Evolutionary conservation across 1,284 basidiomycete species (phyloP).

Genomic region (Violaceomyces palustris): DNA sequence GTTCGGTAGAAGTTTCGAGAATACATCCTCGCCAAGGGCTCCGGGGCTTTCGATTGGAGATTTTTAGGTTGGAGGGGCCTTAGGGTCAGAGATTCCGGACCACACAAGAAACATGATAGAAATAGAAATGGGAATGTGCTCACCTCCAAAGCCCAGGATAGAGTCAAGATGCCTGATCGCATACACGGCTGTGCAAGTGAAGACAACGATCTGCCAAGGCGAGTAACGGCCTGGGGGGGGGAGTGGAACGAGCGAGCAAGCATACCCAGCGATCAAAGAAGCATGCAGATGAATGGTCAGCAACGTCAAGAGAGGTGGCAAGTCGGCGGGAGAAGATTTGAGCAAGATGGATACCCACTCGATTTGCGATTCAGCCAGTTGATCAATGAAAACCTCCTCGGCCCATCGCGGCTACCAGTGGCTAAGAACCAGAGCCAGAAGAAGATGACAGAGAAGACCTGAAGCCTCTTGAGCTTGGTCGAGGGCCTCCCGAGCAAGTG

Average conservation of each 20-base stretch:
- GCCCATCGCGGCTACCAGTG: slow-evolving; percentile 29
- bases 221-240: slow-evolving; percentile 68
- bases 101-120: neutral
- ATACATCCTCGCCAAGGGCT: slow-evolving; percentile 76
- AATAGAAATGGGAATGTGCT: too few relatives aligned
- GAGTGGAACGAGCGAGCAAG: neutral
- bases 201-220: slow-evolving; percentile 88
- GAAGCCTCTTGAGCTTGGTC: slow-evolving; percentile 37
- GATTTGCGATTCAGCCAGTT: slow-evolving; percentile 17
- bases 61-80: too few relatives aligned
- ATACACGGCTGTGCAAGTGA: slow-evolving; percentile 77
- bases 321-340: neutral
- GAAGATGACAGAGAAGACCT: slow-evolving; percentile 38
- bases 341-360: slow-evolving; percentile 1
- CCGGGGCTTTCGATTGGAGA: slow-evolving; percentile 68
- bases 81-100: neutral
- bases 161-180: slow-evolving; percentile 80
- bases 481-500: slow-evolving; percentile 46
- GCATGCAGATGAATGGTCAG: too few relatives aligned
- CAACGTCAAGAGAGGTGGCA: neutral
- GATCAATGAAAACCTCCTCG: slow-evolving; percentile 13
- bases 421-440: slow-evolving; percentile 34
- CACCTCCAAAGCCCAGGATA: slow-evolving; percentile 73
- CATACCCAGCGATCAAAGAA: neutral
- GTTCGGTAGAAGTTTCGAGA: slow-evolving; percentile 88